A percentile compares a stretch with the other conserved stretches of the same genome.
These are phyloP conservation scores for Passalora sequoiae DNA, from an alignment of 2,329 filamentous ascomycete genomes.

Conservation along the genomic window DNA sequence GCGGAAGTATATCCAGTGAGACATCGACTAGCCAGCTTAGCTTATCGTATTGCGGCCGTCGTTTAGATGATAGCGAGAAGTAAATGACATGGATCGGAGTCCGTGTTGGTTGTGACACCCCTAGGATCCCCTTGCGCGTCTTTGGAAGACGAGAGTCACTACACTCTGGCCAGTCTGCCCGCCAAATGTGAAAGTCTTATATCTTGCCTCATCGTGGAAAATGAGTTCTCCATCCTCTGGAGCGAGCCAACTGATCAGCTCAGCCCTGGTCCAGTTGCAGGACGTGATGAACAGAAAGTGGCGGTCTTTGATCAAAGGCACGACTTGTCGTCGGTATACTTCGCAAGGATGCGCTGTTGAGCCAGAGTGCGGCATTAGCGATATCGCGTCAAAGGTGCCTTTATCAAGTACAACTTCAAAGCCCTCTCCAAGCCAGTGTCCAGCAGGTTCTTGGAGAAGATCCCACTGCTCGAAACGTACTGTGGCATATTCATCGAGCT, in stretches of 20 bases:
- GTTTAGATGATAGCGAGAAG: neutral
- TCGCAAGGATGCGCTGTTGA: constrained; percentile 51
- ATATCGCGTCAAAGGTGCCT: constrained; percentile 94
- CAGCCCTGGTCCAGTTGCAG: constrained; percentile 95
- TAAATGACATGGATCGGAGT: neutral
- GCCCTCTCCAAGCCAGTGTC: constrained; percentile 55
- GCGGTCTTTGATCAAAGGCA: constrained; percentile 61
- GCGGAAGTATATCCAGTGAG: constrained; percentile 45
- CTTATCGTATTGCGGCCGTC: neutral
- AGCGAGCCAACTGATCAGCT: constrained; percentile 76
- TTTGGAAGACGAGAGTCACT: constrained; percentile 74
- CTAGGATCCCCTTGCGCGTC: too few relatives aligned
- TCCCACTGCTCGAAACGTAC: constrained; percentile 52
- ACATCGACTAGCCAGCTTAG: neutral
- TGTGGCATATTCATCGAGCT: constrained; percentile 11
- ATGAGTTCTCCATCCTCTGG: constrained; percentile 47
- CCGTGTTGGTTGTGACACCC: too few relatives aligned
- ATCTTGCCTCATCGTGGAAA: constrained; percentile 65
- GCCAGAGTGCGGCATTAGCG: constrained; percentile 45
- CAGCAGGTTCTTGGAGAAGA: constrained; percentile 41
- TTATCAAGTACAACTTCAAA: constrained; percentile 97
- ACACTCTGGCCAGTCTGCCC: constrained; percentile 84
- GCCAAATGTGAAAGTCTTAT: constrained; percentile 83
- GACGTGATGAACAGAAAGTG: constrained; percentile 83
- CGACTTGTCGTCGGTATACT: constrained; percentile 65